Base-by-base conservation (phyloP, 1,284 basidiomycete species). In the Ceratobasidium sp. region DNA sequence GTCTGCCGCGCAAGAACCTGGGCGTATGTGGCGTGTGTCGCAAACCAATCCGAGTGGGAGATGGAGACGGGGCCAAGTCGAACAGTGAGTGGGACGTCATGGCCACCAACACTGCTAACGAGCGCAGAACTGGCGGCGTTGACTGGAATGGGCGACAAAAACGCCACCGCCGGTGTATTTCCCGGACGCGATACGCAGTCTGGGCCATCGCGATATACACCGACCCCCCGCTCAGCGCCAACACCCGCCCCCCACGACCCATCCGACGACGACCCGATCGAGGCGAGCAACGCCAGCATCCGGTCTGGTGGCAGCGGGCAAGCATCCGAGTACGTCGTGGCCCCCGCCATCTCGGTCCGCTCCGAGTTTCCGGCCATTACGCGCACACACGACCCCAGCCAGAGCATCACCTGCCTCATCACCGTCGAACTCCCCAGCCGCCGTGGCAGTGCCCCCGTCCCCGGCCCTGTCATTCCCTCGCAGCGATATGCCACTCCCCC, bases 11-110 rank as follows among this genome's bases (percentile, higher is more conserved):
- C 76, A 90, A 90, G 76, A 91, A 92, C 75, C 82, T 97, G 29
- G 96, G 96, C 34, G 93, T 99, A 20, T 99, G 96, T 75, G 96
- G 96, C 47, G 94, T 98, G 0, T 99, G 96, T 77, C 86, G 96
- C 73, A 86, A 93, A 45, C 94, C 94, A 8, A 98, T 98, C 93
- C 93, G 93, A 75, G 85, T 98, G 13, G 89, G 89, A 22, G 93
- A 96, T 71, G 88, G 90, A 56, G 89, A 90, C 74, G 84, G 85
- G 22, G 86, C 86, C 70, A 93, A 91, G 80, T 91, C 86, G 38
- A 95, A 94, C 82, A 97, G 94, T 95, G 76, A 80, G 92, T 87
- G 31, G 43, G n/a, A n/a, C n/a, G n/a, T n/a, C n/a, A n/a, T n/a
- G n/a, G n/a, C n/a, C n/a, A n/a, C n/a, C n/a, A n/a, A n/a, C n/a